A percentile compares a stretch with the other conserved stretches of the same genome.
These are phyloP conservation scores for Vitis hybrid DNA, from an alignment of 177 flowering plant species.

Conservation along the genomic window DNA sequence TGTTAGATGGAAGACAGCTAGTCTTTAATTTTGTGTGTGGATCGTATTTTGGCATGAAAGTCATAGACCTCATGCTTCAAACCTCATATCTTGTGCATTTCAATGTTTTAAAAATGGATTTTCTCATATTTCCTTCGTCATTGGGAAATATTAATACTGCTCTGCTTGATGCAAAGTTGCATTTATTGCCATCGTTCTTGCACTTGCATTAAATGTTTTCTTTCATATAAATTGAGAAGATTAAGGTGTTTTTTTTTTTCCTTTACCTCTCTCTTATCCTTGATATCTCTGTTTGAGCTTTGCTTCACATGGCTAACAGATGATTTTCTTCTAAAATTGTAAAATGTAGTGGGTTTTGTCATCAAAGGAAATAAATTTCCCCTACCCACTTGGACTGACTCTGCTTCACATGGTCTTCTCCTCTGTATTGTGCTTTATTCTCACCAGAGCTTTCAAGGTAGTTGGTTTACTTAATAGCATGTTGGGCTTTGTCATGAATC, in stretches of 20 bases:
- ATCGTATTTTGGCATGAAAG: no score
- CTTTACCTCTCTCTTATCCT: no score
- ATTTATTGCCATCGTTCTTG: no score
- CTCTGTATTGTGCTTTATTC: slow-evolving; percentile 75
- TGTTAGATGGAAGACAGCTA: no score
- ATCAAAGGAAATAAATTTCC: slow-evolving; percentile 93
- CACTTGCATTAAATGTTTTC: no score
- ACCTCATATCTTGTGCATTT: no score
- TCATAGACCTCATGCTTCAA: no score
- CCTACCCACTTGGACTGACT: slow-evolving; percentile 93
- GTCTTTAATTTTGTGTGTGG: no score
- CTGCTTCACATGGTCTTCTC: slow-evolving; percentile 98
- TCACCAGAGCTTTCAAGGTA: slow-evolving; percentile 90
- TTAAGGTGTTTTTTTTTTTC: neutral
- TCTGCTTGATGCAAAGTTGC: no score
- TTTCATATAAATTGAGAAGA: neutral
- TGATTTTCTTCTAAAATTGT: slow-evolving; percentile 3
- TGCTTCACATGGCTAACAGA: neutral
- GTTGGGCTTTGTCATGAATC: neutral
- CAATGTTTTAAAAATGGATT: no score
- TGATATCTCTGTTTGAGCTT: neutral
- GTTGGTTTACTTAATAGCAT: slow-evolving; percentile 1
- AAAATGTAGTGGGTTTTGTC: slow-evolving; percentile 94
- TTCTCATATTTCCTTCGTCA: no score
- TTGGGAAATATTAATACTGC: no score